Conservation (phyloP, 2,329 filamentous ascomycete genomes). For the Alternaria tenuissima region DNA sequence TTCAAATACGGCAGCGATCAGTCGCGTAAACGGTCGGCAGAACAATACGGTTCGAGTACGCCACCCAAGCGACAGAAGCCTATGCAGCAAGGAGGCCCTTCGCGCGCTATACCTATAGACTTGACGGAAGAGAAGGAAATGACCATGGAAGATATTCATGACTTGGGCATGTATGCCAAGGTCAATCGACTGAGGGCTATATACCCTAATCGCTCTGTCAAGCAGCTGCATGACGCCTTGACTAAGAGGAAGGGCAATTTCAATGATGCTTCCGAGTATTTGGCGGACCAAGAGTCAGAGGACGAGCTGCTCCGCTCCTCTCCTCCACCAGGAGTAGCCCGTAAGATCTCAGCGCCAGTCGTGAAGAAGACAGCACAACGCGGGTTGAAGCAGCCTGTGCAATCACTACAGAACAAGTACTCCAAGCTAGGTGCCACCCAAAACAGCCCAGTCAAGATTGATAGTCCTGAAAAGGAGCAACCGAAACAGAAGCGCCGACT, state of each 20-base stretch:
- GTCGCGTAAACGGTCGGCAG: constrained; percentile 40
- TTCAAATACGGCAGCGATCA: constrained; percentile 34
- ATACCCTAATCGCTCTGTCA: constrained; percentile 57
- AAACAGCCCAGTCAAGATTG: constrained; percentile 21
- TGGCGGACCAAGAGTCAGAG: constrained; percentile 35
- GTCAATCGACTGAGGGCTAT: constrained; percentile 62
- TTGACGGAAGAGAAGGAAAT: constrained; percentile 29
- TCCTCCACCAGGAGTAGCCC: constrained; percentile 33
- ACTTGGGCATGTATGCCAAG: constrained; percentile 59
- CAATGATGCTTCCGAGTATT: constrained; percentile 58
- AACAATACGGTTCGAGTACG: constrained; percentile 26
- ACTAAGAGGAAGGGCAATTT: constrained; percentile 60
- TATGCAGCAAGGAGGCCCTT: constrained; percentile 41
- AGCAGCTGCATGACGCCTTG: constrained; percentile 61
- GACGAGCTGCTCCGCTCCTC: constrained; percentile 47
- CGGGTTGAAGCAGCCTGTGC: constrained; percentile 62
- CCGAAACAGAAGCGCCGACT: constrained; percentile 53
- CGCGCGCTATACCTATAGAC: constrained; percentile 46
- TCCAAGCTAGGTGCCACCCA: constrained; percentile 35
- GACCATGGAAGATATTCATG: constrained; percentile 47
- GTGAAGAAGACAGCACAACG: constrained; percentile 62
- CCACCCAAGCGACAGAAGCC: constrained; percentile 37
- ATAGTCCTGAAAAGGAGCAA: constrained; percentile 28
- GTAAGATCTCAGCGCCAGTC: constrained; percentile 22
- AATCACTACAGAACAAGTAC: constrained; percentile 67